Conservation (phyloP, 129 eudicot genomes). For the Helianthus annuus region DNA sequence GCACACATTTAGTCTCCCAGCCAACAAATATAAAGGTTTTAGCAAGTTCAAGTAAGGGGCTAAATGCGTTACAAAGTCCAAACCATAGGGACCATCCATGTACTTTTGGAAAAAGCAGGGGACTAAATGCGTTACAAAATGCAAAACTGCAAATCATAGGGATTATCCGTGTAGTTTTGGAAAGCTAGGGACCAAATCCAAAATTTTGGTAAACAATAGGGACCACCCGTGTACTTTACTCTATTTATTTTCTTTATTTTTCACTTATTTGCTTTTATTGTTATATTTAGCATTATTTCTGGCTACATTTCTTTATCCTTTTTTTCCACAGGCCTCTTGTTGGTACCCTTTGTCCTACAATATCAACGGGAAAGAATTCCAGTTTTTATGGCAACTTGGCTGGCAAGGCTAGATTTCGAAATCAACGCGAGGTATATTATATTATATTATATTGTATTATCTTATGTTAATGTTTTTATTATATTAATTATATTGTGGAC, state of each 20-base stretch:
- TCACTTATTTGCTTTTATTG: background rate
- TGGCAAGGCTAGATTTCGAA: conserved; percentile 48
- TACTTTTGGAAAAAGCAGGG: no score
- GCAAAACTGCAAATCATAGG: no score
- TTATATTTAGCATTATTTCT: conserved; percentile 3
- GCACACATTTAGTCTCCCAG: no score
- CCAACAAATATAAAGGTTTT: no score
- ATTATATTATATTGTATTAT: background rate
- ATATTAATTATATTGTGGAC: background rate
- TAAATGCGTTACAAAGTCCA: no score
- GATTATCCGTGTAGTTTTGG: no score
- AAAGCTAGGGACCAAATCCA: no score
- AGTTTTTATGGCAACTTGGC: conserved; percentile 65
- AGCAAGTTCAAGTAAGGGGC: no score
- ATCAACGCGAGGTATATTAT: conserved; percentile 44
- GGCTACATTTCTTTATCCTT: background rate
- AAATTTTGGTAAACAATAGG: no score
- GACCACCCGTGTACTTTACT: no score
- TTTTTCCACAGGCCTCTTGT: conserved; percentile 66
- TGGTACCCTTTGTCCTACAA: conserved; percentile 39
- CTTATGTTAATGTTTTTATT: background rate
- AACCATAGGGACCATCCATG: no score
- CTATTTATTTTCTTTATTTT: background rate
- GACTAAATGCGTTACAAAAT: no score
- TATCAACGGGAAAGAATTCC: conserved; percentile 36